Base-by-base conservation (phyloP, 1,139 yeast species). In the Zygosaccharomyces sapae region DNA sequence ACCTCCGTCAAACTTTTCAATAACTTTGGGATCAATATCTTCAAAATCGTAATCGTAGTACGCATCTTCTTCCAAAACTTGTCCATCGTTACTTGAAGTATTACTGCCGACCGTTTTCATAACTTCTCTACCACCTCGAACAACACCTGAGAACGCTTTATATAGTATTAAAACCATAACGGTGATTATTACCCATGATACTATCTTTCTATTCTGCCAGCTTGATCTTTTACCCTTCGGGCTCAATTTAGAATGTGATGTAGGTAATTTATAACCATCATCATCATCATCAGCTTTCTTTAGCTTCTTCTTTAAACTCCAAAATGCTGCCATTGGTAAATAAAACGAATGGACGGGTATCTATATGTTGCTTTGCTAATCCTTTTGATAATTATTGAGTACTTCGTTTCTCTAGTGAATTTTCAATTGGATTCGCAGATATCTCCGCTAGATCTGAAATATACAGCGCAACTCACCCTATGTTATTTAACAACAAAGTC, bases 1-100 rank as follows among this genome's bases (percentile, higher is more conserved):
- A 41, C 74, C 74, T 10, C 63, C 60, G 49, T 70, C 72, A 50
- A 61, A 70, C 49, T 68, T 67, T 24, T 52, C 39, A 13, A 70
- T 48, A 9, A 54, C 54, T 22, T 58, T 61, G 13, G 54, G 51
- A 50, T 70, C 71, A 13, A 69, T 52, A 29, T 61, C 54, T 49
- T 63, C 61, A 49, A 62, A 63, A 50, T 67, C 70, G 46, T 56
- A 62, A 41, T 67, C 57, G 45, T 61, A 65, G 44, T 61, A 65
- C 41, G 68, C 72, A 31, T 60, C 57, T 12, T 66, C 71, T 6
- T 51, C 50, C 27, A 66, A 46, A 1, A 37, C 31, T 12, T 24
- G 9, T 27, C n/a, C 18, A 12, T 7, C 19, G n/a, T 37, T 37
- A 10, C 31, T 3, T 18, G 40, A 19, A 6, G 6, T 16, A 27